Base-by-base conservation (phyloP, 768 basidiomycete genomes). In the Russula sp. region DNA sequence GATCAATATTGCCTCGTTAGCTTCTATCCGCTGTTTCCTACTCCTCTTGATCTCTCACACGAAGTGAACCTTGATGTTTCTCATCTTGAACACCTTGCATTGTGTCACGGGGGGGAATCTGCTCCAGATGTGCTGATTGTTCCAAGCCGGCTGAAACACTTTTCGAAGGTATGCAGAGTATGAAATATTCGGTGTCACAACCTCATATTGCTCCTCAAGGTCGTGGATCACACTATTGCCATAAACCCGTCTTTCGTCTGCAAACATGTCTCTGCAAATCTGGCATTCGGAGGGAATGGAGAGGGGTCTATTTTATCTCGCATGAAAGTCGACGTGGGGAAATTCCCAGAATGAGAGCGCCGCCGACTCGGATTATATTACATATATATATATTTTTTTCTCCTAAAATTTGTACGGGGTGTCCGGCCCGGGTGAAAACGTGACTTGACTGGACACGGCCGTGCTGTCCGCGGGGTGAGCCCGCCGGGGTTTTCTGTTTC, bases 11-110 rank as follows among this genome's bases (percentile, higher is more conserved):
- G 22, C 13, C 41, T 61, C 62, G 55, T 60, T 70, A 98, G 93
- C 68, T 97, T 97, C 76, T 99, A 98, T 71, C 97, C 97, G 0
- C 74, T 97, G 43, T 98, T 98, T 73, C 97, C 97, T 9, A 81
- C 85, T 1, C 93, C 97, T 0, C 70, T 79, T 13, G 88, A 89
- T 7, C 73, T 88, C 18, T 77, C 86, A 1, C 78, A 82, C 41
- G 93, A 96, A 69, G 84, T 98, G 60, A 95, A 97, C 70, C 80
- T 99, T 43, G 94, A 97, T 69, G 79, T 97, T 16, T 85, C 88
- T 20, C 96, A 98, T 74, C 81, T 80, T 38, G 75, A 79, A 6
- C 73, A 78, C 25, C 72, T 86, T 50, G 75, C 64, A 35, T 58
- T 78, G 4, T 64, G 56, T 22, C 65, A 71, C 13, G 72, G 71